These are phyloP conservation scores for Microbotryomycetes sp. DNA, from an alignment of 1,284 basidiomycete species.

Conservation along the genomic window DNA sequence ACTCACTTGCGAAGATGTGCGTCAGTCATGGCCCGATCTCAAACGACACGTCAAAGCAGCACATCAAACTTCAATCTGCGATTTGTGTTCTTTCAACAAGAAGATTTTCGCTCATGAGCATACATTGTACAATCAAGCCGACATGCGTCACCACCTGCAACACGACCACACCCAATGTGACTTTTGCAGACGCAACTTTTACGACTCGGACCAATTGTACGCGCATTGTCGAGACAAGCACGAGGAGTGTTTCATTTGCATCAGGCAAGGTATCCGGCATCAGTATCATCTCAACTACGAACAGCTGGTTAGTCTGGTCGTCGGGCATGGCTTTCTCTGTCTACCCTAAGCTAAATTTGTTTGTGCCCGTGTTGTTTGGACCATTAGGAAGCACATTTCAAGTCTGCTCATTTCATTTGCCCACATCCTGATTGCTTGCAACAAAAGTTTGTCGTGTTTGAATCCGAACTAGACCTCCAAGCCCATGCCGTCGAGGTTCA, in stretches of 20 bases:
- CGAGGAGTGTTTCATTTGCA: constrained; percentile 93
- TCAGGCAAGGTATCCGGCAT: constrained; percentile 65
- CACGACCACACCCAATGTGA: constrained; percentile 71
- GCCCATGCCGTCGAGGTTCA: constrained; percentile 87
- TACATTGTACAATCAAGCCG: constrained; percentile 64
- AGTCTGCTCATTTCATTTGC: constrained; percentile 66
- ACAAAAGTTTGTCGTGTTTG: constrained; percentile 92
- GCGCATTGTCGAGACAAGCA: constrained; percentile 87
- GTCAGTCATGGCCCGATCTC: constrained; percentile 79
- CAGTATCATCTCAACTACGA: constrained; percentile 64
- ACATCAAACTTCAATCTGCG: constrained; percentile 77
- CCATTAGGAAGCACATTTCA: constrained; percentile 37
- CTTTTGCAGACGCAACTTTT: constrained; percentile 83
- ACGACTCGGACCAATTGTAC: constrained; percentile 86
- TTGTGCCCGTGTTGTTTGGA: background rate
- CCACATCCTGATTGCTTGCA: constrained; percentile 65
- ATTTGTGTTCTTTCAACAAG: constrained; percentile 80
- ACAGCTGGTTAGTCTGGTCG: constrained; percentile 25
- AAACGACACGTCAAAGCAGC: constrained; percentile 67
- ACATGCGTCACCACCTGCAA: constrained; percentile 60
- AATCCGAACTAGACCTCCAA: constrained; percentile 77
- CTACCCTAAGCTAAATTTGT: constrained; percentile 39
- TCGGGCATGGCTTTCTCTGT: constrained; percentile 9
- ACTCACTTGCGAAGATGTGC: constrained; percentile 65
- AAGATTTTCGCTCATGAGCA: constrained; percentile 97